A percentile compares a stretch with the other conserved stretches of the same genome.
Conservation (phyloP, 768 basidiomycete species). For the Leccinum subgranulosum region DNA sequence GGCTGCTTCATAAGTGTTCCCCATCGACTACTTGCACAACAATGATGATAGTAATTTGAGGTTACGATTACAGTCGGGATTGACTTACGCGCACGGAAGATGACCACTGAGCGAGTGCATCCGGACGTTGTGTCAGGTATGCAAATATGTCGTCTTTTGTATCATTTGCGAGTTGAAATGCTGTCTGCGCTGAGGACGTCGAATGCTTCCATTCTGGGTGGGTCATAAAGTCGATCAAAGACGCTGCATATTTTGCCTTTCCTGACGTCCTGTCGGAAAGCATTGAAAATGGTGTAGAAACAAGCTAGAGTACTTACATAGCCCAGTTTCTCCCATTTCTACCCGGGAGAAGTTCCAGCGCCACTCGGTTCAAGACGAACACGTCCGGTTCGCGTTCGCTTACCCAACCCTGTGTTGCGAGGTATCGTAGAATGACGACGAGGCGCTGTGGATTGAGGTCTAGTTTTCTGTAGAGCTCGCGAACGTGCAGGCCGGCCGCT, state of each 20-base stretch:
- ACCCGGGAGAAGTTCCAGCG: no score
- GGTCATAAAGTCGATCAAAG: no score
- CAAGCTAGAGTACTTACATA: no score
- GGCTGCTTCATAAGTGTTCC: neutral
- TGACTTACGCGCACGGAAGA: no score
- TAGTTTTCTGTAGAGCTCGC: neutral
- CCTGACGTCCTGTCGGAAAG: no score
- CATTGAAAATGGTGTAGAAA: no score
- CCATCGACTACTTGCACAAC: neutral
- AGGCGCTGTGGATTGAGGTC: neutral
- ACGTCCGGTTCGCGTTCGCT: no score
- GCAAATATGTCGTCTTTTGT: neutral
- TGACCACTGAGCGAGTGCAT: neutral
- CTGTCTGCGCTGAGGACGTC: neutral
- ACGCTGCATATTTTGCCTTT: no score
- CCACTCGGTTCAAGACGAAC: no score
- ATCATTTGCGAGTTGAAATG: neutral
- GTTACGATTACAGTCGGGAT: neutral
- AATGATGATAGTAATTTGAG: neutral
- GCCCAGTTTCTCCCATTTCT: no score
- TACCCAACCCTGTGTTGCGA: neutral
- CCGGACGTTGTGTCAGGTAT: neutral
- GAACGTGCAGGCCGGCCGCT: neutral
- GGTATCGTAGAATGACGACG: neutral
- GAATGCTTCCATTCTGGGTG: no score